Evolutionary conservation across 306 rosid species (phyloP).

Genomic region (Trifolium pratense): DNA sequence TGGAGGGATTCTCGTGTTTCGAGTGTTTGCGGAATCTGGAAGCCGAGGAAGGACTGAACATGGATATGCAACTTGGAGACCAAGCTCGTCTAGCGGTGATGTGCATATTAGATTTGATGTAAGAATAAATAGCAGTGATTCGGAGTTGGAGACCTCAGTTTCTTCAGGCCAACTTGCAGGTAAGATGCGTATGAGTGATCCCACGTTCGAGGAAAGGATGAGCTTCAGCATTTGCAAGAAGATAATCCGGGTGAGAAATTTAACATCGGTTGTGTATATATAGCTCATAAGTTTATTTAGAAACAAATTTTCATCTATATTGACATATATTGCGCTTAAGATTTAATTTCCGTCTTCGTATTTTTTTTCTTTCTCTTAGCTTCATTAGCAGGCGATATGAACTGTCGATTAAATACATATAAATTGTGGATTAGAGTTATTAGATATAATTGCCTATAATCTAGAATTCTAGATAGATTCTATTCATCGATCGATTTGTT

Average conservation of each 20-base stretch:
- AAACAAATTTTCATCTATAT: too few relatives aligned
- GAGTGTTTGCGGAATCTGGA: conserved; percentile 56
- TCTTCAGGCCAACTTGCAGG: conserved; percentile 42
- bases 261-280: conserved; percentile 8
- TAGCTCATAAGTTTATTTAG: neutral
- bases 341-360: too few relatives aligned
- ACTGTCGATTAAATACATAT: neutral
- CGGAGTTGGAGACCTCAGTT: conserved; percentile 50
- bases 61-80: conserved; percentile 74
- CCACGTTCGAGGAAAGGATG: conserved; percentile 56
- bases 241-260: conserved; percentile 76
- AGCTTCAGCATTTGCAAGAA: conserved; percentile 83
- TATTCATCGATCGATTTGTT: conserved; percentile 22
- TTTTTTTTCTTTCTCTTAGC: too few relatives aligned
- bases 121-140: conserved; percentile 48
- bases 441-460: neutral
- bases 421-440: neutral
- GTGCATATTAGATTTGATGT: conserved; percentile 75
- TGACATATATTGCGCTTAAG: too few relatives aligned
- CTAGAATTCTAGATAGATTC: conserved; percentile 12
- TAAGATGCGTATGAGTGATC: conserved; percentile 48
- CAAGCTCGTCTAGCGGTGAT: conserved; percentile 60
- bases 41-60: conserved; percentile 78
- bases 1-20: conserved; percentile 62
- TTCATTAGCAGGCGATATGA: too few relatives aligned